Evolutionary conservation across 2,329 filamentous ascomycete species (phyloP), one percentile per base, ranked within the genome.

Genomic region (Aureobasidium mangrovei): DNA sequence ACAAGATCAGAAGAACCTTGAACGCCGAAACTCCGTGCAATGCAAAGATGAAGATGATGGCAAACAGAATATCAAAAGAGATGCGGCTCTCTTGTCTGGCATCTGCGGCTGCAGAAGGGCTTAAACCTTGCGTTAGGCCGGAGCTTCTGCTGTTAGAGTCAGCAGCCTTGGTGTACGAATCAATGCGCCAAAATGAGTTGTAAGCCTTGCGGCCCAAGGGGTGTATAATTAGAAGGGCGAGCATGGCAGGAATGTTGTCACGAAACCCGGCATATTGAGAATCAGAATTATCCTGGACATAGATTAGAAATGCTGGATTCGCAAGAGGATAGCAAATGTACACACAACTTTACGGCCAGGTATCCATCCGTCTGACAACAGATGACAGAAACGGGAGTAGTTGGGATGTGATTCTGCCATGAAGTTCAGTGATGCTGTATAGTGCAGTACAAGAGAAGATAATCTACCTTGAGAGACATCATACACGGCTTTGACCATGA

Each of bases 401-500:
- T 86, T 83, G 4, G 88, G 87, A 67, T 96, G 86, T 35, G 83
- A 84, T 57, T 85, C 90, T 95, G 33, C 24, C 18, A 24, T 29
- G 6, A 4, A 3, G 7, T 32, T 58, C 24, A 55, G 46, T n/a
- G 42, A 29, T 29, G 10, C 10, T 12, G 39, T n/a, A 2, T 0
- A 9, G 42, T 27, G 7, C 5, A 24, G 47, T 32, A 46, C 74
- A 77, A n/a, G n/a, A 39, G 24, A 33, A 4, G 4, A 27, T 33
- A 52, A 32, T 40, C 4, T 70, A 91, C 91, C 79, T 71, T 84
- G 80, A 27, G 93, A 98, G 43, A 95, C 89, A 71, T 88, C 81
- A 61, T 90, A 87, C 7, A 86, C 84, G n/a, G 85, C 77, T 75
- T 89, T 95, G 71, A 95, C 89, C 91, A 98, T 98, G 36, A 68